A percentile compares a stretch with the other conserved stretches of the same genome.
Evolutionary conservation across 306 rosid species (phyloP).

Genomic region (Oemleria cerasiformis): DNA sequence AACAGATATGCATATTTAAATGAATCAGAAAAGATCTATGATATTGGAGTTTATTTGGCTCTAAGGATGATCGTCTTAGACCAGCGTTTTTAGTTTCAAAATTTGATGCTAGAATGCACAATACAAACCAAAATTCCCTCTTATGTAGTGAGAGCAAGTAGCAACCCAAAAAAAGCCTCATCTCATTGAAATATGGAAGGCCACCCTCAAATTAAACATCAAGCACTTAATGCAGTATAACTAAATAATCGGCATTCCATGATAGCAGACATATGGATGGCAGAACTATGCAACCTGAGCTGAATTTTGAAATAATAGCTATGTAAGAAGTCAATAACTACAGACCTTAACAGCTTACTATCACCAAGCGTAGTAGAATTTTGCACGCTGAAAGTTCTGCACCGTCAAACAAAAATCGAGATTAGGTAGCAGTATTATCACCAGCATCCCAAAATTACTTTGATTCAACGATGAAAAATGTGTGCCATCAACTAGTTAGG

Average conservation of each 20-base stretch:
- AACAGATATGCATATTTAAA: not conserved
- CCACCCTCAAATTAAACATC: conserved; percentile 4
- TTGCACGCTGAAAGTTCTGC: conserved; percentile 43
- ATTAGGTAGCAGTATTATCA: conserved; percentile 6
- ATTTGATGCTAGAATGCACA: conserved; percentile 7
- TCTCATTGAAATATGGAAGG: not conserved
- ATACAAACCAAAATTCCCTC: conserved; percentile 9
- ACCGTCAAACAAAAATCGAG: conserved; percentile 21
- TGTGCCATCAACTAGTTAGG: not conserved
- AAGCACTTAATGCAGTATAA: not conserved
- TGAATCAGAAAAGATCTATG: not conserved
- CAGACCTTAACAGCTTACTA: conserved; percentile 54
- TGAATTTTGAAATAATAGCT: conserved; percentile 7
- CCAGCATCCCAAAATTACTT: not conserved
- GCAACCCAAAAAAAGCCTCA: not conserved
- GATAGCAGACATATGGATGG: conserved; percentile 1
- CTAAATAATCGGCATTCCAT: conserved; percentile 1
- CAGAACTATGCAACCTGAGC: conserved; percentile 9
- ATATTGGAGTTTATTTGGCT: conserved; percentile 13
- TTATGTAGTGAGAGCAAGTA: not conserved
- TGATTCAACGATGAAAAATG: not conserved
- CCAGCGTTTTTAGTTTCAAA: conserved; percentile 5
- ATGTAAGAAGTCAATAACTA: conserved; percentile 18
- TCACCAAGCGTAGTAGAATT: conserved; percentile 32
- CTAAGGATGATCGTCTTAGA: conserved; percentile 7